Base-by-base conservation (phyloP, 352 stramenopile genomes). In the Pythium vanterpoolii region DNA sequence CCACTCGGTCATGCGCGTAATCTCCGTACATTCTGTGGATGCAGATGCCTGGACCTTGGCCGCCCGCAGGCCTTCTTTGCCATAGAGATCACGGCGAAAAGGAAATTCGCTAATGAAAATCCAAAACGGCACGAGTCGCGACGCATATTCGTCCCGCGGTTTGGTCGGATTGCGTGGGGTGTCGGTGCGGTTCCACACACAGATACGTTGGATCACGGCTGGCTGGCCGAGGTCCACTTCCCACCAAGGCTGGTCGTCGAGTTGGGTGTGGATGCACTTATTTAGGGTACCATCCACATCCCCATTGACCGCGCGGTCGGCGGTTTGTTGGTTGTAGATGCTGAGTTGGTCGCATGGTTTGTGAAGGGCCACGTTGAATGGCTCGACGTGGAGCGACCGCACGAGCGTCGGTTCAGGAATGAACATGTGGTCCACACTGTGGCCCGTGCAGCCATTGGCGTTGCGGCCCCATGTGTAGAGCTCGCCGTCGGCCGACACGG, bases 391-490 rank as follows among this genome's bases (percentile, higher is more conserved):
- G 1, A 98, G 62, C 24, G 76, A 93, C 14, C 69, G 73, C 5
- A 97, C 63, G 7, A 94, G 71, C 38, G 84, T 71, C 1, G 95
- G 90, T 50, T 86, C 77, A 1, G 75, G 58, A 21, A 97, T 57
- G 56, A 97, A 97, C 42, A 56, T 40, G 28, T 73, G 74, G 71
- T 73, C 66, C 13, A 66, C 27, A 31, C 79, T 60, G 38, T 97
- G 89, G 11, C 90, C 95, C 30, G 90, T 97, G 69, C 93, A 98
- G 1, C 89, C 93, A 44, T 87, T 74, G 28, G 74, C 62, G 71
- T 98, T 98, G 19, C 79, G 73, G 21, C 95, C 95, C 93, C 93
- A 98, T 4, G 84, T 96, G 70, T 95, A 97, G 30, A 98, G 73
- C 73, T 98, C 92, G 0, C 93, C 94, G 19, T 85, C 81, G 0